Evolutionary conservation across 2,329 filamentous ascomycete genomes (phyloP).

Genomic region (Leptosphaerulina australis): DNA sequence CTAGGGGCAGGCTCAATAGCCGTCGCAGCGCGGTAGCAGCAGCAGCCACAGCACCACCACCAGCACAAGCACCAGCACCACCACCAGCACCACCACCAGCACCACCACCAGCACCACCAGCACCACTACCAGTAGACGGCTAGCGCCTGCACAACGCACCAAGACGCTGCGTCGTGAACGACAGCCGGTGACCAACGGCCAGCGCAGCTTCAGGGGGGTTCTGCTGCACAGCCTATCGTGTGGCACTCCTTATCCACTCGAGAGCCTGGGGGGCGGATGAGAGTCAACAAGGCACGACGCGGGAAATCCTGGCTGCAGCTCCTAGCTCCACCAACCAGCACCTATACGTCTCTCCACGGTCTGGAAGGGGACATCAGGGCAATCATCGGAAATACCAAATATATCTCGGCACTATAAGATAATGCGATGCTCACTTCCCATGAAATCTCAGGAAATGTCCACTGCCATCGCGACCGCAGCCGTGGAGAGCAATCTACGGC

Average conservation of each 20-base stretch:
- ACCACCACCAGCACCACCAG: no score
- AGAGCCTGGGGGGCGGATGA: conserved; percentile 24
- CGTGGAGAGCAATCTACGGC: neutral
- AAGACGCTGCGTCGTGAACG: conserved; percentile 11
- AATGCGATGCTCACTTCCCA: conserved; percentile 9
- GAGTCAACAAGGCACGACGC: conserved; percentile 28
- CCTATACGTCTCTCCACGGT: conserved; percentile 3
- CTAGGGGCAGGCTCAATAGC: conserved; percentile 9
- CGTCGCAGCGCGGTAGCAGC: conserved; percentile 1
- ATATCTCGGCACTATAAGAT: conserved; percentile 6
- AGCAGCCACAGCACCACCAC: no score
- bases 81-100: no score
- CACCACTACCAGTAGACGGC: no score
- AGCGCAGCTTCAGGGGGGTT: conserved; percentile 7
- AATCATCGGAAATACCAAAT: conserved; percentile 16
- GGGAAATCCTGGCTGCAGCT: conserved; percentile 24
- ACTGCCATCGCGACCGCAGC: conserved; percentile 7
- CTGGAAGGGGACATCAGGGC: conserved; percentile 13
- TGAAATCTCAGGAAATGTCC: conserved; percentile 5
- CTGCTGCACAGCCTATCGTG: conserved; percentile 23
- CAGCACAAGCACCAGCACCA: no score
- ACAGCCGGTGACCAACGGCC: conserved; percentile 8
- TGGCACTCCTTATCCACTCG: conserved; percentile 13
- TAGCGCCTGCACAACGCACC: conserved; percentile 15
- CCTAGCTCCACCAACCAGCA: conserved; percentile 29